These are phyloP conservation scores for Suillus placidus DNA, from an alignment of 768 basidiomycete species.

Conservation along the genomic window DNA sequence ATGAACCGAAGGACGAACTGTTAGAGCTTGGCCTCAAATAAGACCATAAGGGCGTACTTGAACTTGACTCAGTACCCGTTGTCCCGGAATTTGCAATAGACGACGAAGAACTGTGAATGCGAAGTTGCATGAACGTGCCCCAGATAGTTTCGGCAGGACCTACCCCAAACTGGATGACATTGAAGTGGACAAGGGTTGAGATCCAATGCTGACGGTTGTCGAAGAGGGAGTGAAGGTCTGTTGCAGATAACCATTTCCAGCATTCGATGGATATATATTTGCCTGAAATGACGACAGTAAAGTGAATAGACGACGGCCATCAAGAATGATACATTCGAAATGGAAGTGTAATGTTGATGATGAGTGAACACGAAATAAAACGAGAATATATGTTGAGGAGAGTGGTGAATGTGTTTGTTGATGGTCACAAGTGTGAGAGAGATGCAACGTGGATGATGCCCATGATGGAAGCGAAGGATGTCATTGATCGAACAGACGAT, in stretches of 20 bases:
- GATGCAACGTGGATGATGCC: background rate
- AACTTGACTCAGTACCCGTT: constrained; percentile 1
- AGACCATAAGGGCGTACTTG: constrained; percentile 7
- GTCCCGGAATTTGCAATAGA: background rate
- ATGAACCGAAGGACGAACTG: background rate
- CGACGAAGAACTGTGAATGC: background rate
- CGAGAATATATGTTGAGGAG: background rate
- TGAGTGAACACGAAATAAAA: background rate
- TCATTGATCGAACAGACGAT: background rate
- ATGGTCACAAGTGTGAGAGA: background rate
- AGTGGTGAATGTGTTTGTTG: background rate
- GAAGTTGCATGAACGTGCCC: background rate
- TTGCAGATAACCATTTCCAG: constrained; percentile 4
- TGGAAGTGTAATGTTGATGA: background rate
- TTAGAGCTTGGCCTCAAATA: constrained; percentile 8
- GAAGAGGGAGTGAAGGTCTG: background rate
- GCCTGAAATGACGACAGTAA: background rate
- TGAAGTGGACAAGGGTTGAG: background rate
- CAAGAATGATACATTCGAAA: background rate
- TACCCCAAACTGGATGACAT: background rate
- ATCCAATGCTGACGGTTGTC: background rate
- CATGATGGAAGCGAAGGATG: background rate
- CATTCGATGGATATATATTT: background rate
- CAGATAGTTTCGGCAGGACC: background rate
- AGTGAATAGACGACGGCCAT: background rate